Conservation (phyloP, 768 basidiomycete species). For the Phanerodontia chrysosporium region DNA sequence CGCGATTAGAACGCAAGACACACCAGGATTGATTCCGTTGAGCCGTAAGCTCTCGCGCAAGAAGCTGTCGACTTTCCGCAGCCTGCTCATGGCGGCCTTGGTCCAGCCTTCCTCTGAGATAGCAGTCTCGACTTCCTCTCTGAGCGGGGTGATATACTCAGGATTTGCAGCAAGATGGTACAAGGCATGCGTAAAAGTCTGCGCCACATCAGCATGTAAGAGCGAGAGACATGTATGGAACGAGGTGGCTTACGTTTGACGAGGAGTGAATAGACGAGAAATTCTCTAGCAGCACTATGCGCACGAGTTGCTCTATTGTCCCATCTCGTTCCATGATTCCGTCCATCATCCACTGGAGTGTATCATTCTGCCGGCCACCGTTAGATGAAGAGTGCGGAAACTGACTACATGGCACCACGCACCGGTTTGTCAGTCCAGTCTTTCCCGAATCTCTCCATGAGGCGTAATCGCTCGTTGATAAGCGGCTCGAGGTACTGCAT, state of each 20-base stretch:
- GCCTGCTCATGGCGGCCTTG: constrained; percentile 23
- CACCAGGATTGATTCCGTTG: constrained; percentile 19
- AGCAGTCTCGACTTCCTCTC: constrained; percentile 26
- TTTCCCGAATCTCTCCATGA: constrained; percentile 9
- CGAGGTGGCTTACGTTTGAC: constrained; percentile 8
- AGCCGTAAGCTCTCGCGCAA: constrained; percentile 27
- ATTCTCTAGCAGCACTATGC: constrained; percentile 9
- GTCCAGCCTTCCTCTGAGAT: constrained; percentile 13
- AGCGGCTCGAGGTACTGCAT: constrained; percentile 8
- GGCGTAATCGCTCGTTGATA: constrained; percentile 11
- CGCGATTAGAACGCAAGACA: constrained; percentile 5
- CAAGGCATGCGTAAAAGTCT: constrained; percentile 25
- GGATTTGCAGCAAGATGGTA: constrained; percentile 27
- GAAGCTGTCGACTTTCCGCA: constrained; percentile 33
- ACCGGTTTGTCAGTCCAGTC: constrained; percentile 11
- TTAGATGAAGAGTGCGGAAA: neutral
- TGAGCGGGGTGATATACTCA: constrained; percentile 24
- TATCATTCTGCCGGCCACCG: constrained; percentile 12
- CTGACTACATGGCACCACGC: too few species aligned
- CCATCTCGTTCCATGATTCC: neutral
- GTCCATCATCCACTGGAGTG: constrained; percentile 20
- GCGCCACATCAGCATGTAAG: neutral
- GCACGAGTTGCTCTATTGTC: neutral
- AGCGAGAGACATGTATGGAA: neutral
- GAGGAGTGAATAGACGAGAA: constrained; percentile 21